phyloP scores from a whole-genome alignment of 805 yeast genomes.

The Nakazawaea siamensis region DNA sequence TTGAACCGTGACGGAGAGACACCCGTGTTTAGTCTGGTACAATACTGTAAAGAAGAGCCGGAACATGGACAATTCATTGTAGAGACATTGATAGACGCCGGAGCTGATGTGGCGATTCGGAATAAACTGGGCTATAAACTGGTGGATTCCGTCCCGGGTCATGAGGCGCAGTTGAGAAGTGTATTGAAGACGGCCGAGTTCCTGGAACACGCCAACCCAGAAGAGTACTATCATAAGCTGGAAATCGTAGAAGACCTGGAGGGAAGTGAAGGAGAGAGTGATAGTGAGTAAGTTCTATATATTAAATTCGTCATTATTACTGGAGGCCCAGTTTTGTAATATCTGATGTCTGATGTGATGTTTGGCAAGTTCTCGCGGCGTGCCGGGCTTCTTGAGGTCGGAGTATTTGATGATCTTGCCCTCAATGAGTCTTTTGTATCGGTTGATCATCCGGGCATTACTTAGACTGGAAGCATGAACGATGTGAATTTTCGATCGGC shows the following conservation, averaged over 20 bases:
- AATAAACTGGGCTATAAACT: conserved; percentile 68
- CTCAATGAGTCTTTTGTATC: neutral
- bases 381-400: conserved; percentile 1
- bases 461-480: neutral
- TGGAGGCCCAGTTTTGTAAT: conserved; percentile 10
- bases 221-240: conserved; percentile 27
- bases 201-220: conserved; percentile 36
- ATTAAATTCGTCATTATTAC: conserved; percentile 12
- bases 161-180: conserved; percentile 48
- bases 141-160: conserved; percentile 44
- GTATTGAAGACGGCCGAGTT: conserved; percentile 78
- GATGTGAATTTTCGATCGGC: conserved; percentile 21
- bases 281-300: conserved; percentile 20
- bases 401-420: conserved; percentile 9
- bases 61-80: conserved; percentile 76
- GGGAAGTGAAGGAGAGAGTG: conserved; percentile 22
- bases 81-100: conserved; percentile 83
- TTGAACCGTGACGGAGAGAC: conserved; percentile 72
- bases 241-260: conserved; percentile 26
- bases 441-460: conserved; percentile 1
- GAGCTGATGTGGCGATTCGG: conserved; percentile 65
- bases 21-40: conserved; percentile 82
- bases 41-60: conserved; percentile 69
- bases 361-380: neutral
- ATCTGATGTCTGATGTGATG: conserved; percentile 4